These are phyloP conservation scores for Limnanthes douglasii DNA, from an alignment of 345 rosid species.

Conservation along the genomic window DNA sequence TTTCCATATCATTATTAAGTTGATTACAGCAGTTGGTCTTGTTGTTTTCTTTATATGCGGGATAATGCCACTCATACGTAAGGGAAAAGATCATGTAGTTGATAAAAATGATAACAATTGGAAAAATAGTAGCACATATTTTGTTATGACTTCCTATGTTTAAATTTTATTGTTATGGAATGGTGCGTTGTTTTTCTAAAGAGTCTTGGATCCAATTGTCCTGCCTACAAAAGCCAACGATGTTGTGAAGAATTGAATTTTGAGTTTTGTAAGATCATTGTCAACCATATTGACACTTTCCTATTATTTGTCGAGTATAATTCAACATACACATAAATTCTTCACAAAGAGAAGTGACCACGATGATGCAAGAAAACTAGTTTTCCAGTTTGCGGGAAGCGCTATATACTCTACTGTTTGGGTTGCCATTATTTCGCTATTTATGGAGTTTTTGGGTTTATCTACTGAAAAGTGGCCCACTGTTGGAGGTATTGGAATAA, in stretches of 20 bases:
- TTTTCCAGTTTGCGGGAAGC: constrained; percentile 86
- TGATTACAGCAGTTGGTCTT: constrained; percentile 42
- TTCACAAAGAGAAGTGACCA: constrained; percentile 40
- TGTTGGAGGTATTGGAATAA: constrained; percentile 99
- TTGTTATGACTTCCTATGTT: constrained; percentile 44
- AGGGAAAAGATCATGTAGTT: constrained; percentile 35
- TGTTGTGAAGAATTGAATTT: constrained; percentile 51
- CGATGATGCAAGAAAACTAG: constrained; percentile 65
- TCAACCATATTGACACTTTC: constrained; percentile 70
- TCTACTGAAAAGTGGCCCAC: constrained; percentile 95
- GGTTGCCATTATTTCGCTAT: constrained; percentile 83
- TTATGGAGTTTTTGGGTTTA: constrained; percentile 95
- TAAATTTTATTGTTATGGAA: constrained; percentile 68
- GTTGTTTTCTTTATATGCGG: constrained; percentile 60
- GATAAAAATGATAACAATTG: constrained; percentile 46
- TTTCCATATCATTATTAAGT: constrained; percentile 35
- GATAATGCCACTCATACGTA: constrained; percentile 42
- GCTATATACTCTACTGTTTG: constrained; percentile 82
- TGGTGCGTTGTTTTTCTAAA: constrained; percentile 60
- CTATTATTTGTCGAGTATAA: constrained; percentile 56
- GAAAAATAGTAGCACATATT: constrained; percentile 53
- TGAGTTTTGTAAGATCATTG: constrained; percentile 52
- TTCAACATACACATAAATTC: constrained; percentile 54
- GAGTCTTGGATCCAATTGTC: constrained; percentile 57
- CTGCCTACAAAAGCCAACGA: constrained; percentile 53